Evolutionary conservation across 2,329 filamentous ascomycete genomes (phyloP).

Genomic region (Fusarium musae): DNA sequence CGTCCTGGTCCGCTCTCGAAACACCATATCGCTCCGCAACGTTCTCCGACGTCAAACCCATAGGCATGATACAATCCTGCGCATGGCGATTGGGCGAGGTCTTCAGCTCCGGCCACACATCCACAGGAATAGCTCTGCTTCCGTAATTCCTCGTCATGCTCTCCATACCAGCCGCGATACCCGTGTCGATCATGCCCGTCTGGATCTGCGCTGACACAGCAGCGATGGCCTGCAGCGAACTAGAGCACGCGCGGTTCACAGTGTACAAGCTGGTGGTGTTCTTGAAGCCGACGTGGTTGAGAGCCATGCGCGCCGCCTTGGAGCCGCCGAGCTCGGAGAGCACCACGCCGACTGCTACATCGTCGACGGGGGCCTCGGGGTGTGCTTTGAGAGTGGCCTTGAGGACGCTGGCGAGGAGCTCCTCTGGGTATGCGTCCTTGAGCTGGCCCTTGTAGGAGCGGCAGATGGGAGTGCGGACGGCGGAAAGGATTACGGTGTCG

Average conservation of each 20-base stretch:
- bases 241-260: slow-evolving; percentile 87
- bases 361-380: slow-evolving; percentile 73
- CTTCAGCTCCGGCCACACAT: slow-evolving; percentile 79
- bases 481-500: slow-evolving; percentile 89
- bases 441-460: slow-evolving; percentile 85
- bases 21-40: slow-evolving; percentile 83
- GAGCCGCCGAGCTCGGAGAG: slow-evolving; percentile 89
- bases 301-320: slow-evolving; percentile 91
- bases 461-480: slow-evolving; percentile 89
- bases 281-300: slow-evolving; percentile 84
- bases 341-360: slow-evolving; percentile 88
- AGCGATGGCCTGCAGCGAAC: slow-evolving; percentile 81
- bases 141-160: slow-evolving; percentile 96
- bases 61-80: slow-evolving; percentile 90
- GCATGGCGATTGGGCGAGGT: slow-evolving; percentile 74
- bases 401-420: slow-evolving; percentile 78
- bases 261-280: slow-evolving; percentile 82
- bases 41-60: slow-evolving; percentile 92
- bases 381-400: slow-evolving; percentile 63
- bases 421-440: slow-evolving; percentile 90
- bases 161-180: slow-evolving; percentile 92
- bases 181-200: slow-evolving; percentile 76
- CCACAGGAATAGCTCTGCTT: slow-evolving; percentile 81
- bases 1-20: slow-evolving; percentile 80
- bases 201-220: slow-evolving; percentile 79